These are phyloP conservation scores for Blastobotrys niveus DNA, from an alignment of 1,139 yeast genomes.

Conservation along the genomic window DNA sequence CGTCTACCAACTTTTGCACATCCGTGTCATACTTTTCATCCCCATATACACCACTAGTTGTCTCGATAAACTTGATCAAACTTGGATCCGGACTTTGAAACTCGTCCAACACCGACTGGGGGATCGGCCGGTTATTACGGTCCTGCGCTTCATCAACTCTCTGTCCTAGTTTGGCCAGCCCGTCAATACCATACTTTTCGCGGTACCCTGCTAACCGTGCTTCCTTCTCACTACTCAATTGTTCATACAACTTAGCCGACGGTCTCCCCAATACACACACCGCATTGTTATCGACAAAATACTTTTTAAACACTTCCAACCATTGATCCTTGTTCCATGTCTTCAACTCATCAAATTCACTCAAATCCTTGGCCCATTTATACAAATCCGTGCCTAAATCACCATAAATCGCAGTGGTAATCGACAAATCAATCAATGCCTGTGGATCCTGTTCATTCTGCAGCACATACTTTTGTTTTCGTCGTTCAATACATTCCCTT, in stretches of 20 bases:
- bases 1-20: constrained; percentile 29
- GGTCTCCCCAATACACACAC: constrained; percentile 74
- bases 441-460: constrained; percentile 63
- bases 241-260: constrained; percentile 54
- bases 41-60: constrained; percentile 54
- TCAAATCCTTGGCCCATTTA: constrained; percentile 48
- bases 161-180: constrained; percentile 48
- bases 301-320: constrained; percentile 49
- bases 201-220: constrained; percentile 47
- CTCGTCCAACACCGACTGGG: constrained; percentile 49
- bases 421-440: constrained; percentile 59
- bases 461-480: constrained; percentile 56
- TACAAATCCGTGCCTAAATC: constrained; percentile 52
- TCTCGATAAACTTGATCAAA: constrained; percentile 63
- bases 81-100: constrained; percentile 62
- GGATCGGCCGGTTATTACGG: constrained; percentile 69
- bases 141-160: constrained; percentile 56
- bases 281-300: constrained; percentile 61
- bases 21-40: constrained; percentile 29
- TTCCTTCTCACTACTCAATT: constrained; percentile 48
- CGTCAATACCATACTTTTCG: constrained; percentile 51
- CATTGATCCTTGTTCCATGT: constrained; percentile 66
- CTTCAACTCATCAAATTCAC: constrained; percentile 54
- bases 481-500: constrained; percentile 61
- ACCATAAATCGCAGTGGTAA: constrained; percentile 78